Base-by-base conservation (phyloP, 768 basidiomycete species). In the Panaeolus cyanescens region DNA sequence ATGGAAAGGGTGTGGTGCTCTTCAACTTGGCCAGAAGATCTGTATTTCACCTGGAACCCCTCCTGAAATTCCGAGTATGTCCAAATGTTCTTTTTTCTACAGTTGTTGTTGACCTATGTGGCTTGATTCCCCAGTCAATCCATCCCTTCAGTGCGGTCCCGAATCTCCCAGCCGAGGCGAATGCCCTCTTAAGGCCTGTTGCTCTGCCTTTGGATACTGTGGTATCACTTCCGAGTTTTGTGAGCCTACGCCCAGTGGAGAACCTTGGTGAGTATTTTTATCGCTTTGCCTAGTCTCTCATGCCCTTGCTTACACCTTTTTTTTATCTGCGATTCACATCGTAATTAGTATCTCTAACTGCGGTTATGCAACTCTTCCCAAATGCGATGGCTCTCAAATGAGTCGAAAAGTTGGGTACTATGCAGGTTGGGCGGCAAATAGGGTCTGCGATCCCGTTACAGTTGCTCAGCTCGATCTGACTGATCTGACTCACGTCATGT, bases 141-240 rank as follows among this genome's bases (percentile, higher is more conserved):
- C 69, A 1, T 40, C 32, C 4, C 59, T 64, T 30, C 65, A 71
- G 58, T 71, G 70, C 55, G 68, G 70, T n/a, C 68, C 68, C 12
- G 55, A 69, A 55, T 68, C 62, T 19, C 55, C 56, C 10, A 65
- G 62, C 1, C 66, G 69, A 55, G 55, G 42, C 10, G 68, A 65
- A 1, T 70, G 69, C 37, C 68, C 69, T 13, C 57, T 71, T 33
- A 71, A 68, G 13, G 68, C 63, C 1, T 71, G 70, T 58, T 71
- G 70, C 59, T 68, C 68, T 37, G 65, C 67, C 1, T 69, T 66
- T n/a, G 70, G 70, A 9, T 71, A 65, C 55, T 70, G 69, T 39
- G 69, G 69, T 4, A 22, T 68, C n/a, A 70, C 69, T 4, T 56
- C 56, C 32, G 69, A 70, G 4, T 70, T 68, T 53, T 70, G 69